Percentiles rank a stretch among this genome's conserved stretches.
phyloP scores from a whole-genome alignment of 2,329 filamentous ascomycete species.

The Trichoderma sp. region DNA sequence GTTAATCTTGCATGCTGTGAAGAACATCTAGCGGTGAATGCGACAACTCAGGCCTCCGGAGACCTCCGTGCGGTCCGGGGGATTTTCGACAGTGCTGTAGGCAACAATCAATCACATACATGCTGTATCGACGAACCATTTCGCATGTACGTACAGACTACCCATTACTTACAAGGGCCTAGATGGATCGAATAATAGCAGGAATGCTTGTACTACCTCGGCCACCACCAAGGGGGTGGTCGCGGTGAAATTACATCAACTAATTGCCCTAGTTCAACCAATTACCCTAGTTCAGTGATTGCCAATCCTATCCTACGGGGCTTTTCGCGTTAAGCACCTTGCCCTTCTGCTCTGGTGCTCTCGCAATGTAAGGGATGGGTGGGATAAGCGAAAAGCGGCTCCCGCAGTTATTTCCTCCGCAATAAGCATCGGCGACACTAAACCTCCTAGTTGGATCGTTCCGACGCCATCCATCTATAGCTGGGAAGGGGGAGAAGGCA shows the following conservation, averaged over 20 bases:
- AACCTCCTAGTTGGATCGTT: not conserved
- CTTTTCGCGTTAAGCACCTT: not conserved
- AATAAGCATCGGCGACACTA: not conserved
- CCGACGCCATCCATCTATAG: not conserved
- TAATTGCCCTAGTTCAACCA: not conserved
- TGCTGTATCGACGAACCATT: not conserved
- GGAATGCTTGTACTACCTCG: not conserved
- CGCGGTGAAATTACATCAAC: not conserved
- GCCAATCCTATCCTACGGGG: not conserved
- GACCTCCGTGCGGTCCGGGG: not conserved
- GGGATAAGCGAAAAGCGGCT: constrained; percentile 13
- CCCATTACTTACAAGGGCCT: not conserved
- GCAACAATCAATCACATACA: not conserved
- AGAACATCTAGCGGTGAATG: constrained; percentile 12
- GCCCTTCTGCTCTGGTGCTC: not conserved
- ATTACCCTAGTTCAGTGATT: not conserved
- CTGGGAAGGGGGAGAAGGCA: not conserved
- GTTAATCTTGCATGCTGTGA: not conserved
- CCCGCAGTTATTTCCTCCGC: not conserved
- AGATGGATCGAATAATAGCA: not conserved
- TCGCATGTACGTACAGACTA: not conserved
- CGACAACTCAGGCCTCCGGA: too few relatives aligned
- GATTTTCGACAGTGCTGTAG: not conserved
- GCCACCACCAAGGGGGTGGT: not conserved
- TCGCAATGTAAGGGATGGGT: not conserved